phyloP scores from a whole-genome alignment of 176 grass and related monocot genomes.

The Raddia guianensis region DNA sequence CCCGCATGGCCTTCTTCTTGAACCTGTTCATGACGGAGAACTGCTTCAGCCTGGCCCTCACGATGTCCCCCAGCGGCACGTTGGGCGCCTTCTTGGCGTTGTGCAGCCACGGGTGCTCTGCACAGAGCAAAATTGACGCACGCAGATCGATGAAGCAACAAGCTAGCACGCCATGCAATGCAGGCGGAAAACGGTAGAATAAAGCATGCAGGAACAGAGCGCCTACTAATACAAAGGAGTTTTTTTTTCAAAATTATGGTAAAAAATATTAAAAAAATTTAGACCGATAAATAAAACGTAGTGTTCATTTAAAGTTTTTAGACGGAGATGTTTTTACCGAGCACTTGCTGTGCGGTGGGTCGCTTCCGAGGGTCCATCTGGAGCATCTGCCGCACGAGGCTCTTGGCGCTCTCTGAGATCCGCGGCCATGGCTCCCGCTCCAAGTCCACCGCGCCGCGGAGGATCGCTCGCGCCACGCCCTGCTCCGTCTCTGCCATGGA shows the following conservation, averaged over 20 bases:
- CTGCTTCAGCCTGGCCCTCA: slow-evolving; percentile 70
- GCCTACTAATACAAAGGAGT: too few species aligned
- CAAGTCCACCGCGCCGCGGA: slow-evolving; percentile 59
- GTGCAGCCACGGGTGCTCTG: slow-evolving; percentile 79
- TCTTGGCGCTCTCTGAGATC: slow-evolving; percentile 67
- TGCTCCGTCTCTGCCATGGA: slow-evolving; percentile 60
- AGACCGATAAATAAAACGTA: too few species aligned
- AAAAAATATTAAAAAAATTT: too few species aligned
- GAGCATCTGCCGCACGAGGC: slow-evolving; percentile 72
- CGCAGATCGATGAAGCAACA: too few species aligned
- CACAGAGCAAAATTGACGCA: too few species aligned
- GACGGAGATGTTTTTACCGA: too few species aligned
- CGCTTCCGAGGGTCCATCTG: slow-evolving; percentile 58
- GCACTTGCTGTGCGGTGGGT: slow-evolving; percentile 70
- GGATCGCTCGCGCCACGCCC: slow-evolving; percentile 71
- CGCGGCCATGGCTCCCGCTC: slow-evolving; percentile 67
- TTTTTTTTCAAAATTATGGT: too few species aligned
- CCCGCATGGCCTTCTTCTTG: slow-evolving; percentile 91
- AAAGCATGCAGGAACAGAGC: too few species aligned
- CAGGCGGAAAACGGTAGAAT: too few species aligned
- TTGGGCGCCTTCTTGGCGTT: slow-evolving; percentile 57
- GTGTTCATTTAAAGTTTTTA: too few species aligned
- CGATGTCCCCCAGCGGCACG: slow-evolving; percentile 75
- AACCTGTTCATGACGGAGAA: slow-evolving; percentile 86
- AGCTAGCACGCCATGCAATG: too few species aligned